Evolutionary conservation across 306 rosid genomes (phyloP).

Genomic region (Vicia sativa): DNA sequence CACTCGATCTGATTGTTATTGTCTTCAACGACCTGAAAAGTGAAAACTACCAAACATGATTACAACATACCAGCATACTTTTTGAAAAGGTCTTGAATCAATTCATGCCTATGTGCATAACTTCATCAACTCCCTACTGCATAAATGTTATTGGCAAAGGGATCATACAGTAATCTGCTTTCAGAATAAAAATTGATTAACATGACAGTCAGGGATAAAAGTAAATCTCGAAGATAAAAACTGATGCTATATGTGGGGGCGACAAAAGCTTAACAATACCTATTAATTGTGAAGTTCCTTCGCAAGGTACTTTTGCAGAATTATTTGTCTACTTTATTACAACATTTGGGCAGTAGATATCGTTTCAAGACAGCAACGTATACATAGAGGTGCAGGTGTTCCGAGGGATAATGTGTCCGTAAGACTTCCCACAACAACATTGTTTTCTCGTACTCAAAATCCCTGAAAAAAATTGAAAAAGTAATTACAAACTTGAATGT

Average conservation of each 20-base stretch:
- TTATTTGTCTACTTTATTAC: conserved; percentile 48
- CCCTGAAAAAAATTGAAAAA: no score
- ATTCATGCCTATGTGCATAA: no score
- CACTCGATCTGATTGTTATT: no score
- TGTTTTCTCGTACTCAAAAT: conserved; percentile 73
- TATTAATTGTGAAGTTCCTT: conserved; percentile 88
- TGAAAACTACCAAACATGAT: no score
- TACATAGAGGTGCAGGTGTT: conserved; percentile 90
- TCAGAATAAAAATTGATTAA: conserved; percentile 44
- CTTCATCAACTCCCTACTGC: no score
- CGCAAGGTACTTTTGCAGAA: conserved; percentile 67
- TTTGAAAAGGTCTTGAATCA: no score
- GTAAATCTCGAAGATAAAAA: conserved; percentile 28
- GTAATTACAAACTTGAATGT: no score
- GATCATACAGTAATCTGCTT: conserved; percentile 91
- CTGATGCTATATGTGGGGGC: not conserved
- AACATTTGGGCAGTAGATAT: conserved; percentile 51
- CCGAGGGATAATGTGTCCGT: conserved; percentile 86
- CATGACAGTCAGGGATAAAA: conserved; percentile 3
- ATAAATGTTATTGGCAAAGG: conserved; percentile 48
- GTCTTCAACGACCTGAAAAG: no score
- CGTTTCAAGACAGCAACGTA: conserved; percentile 93
- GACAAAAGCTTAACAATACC: conserved; percentile 43
- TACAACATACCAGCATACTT: no score
- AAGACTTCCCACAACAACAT: conserved; percentile 94